phyloP scores from a whole-genome alignment of 2,329 filamentous ascomycete species.

The Calonectria henricotiae region DNA sequence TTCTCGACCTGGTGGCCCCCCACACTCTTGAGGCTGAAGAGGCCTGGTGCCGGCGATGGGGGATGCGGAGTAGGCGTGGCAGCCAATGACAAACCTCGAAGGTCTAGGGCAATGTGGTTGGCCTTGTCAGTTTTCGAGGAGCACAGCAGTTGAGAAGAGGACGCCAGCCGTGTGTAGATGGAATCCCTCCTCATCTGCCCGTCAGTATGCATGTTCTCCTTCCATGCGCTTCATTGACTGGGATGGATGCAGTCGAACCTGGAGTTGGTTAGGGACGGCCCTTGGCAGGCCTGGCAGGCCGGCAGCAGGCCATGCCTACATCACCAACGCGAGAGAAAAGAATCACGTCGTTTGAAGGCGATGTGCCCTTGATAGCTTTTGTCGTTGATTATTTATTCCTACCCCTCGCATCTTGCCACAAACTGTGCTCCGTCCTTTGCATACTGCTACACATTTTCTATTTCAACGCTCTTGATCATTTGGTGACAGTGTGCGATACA shows the following conservation, averaged over 20 bases:
- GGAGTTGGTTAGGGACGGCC: conserved; percentile 46
- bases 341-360: conserved; percentile 23
- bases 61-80: conserved; percentile 38
- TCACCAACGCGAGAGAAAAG: conserved; percentile 33
- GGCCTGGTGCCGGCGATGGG: conserved; percentile 34
- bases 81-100: conserved; percentile 39
- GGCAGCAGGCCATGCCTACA: conserved; percentile 28
- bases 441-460: background rate
- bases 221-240: conserved; percentile 35
- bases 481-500: conserved; percentile 3
- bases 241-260: conserved; percentile 48
- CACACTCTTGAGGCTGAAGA: conserved; percentile 39
- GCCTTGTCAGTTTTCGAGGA: conserved; percentile 29
- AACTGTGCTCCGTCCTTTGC: background rate
- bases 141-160: conserved; percentile 33
- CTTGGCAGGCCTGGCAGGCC: conserved; percentile 40
- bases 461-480: background rate
- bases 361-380: conserved; percentile 19
- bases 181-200: conserved; percentile 16
- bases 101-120: conserved; percentile 33
- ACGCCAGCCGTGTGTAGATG: conserved; percentile 36
- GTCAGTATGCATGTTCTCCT: conserved; percentile 37
- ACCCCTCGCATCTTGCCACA: conserved; percentile 17
- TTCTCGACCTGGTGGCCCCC: conserved; percentile 33
- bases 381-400: conserved; percentile 25